Conservation (phyloP, 306 rosid species). For the Crotalaria pallida region DNA sequence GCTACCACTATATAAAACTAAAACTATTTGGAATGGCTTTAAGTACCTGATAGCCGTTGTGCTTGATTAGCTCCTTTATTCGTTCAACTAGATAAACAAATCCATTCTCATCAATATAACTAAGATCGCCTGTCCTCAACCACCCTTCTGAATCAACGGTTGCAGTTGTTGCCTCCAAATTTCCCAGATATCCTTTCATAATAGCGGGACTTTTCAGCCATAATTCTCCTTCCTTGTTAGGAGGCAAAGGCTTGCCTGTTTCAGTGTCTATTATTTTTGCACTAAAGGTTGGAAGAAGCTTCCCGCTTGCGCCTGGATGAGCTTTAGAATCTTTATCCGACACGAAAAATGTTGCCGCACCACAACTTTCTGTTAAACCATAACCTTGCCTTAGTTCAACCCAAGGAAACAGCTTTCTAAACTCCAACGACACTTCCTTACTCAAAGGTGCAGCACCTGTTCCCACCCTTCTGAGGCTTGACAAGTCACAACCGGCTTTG, state of each 20-base stretch:
- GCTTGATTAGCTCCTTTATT: constrained; percentile 88
- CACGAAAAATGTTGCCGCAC: constrained; percentile 41
- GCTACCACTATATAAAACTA: not conserved
- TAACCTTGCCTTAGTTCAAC: constrained; percentile 76
- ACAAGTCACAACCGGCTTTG: constrained; percentile 37
- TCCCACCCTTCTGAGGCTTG: constrained; percentile 55
- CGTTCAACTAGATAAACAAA: constrained; percentile 59
- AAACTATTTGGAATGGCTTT: not conserved
- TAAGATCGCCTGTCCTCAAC: constrained; percentile 86
- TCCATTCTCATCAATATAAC: constrained; percentile 67
- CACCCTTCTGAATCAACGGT: constrained; percentile 63
- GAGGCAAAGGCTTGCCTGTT: constrained; percentile 55
- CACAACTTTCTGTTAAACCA: constrained; percentile 79
- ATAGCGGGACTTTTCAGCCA: constrained; percentile 69
- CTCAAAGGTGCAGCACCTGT: constrained; percentile 92
- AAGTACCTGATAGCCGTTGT: constrained; percentile 81
- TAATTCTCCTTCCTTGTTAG: constrained; percentile 67
- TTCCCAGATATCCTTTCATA: constrained; percentile 78
- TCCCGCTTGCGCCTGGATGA: constrained; percentile 53
- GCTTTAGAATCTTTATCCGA: constrained; percentile 44
- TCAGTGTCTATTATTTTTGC: constrained; percentile 64
- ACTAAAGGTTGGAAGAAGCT: constrained; percentile 49
- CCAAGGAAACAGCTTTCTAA: constrained; percentile 77
- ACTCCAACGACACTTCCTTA: constrained; percentile 51
- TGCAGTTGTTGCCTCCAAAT: constrained; percentile 58